Evolutionary conservation across 495 filamentous ascomycete species (phyloP), one percentile per base, ranked within the genome.

Genomic region (Lasiosphaeria miniovina): DNA sequence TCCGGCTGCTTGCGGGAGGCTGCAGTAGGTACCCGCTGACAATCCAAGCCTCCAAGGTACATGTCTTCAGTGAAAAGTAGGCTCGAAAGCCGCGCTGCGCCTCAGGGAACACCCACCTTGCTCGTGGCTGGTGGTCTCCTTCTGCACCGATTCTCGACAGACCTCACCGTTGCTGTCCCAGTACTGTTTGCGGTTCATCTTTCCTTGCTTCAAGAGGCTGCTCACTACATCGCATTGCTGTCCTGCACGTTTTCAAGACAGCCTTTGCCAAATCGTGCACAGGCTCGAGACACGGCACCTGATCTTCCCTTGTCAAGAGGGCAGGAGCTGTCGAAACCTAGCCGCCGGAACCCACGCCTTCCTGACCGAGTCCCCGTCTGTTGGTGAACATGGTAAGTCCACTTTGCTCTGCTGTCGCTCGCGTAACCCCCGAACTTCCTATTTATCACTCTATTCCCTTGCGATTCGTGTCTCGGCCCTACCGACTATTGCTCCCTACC

Each of bases 341-440:
- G 48, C 53, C 46, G 52, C 33, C 51, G 14, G 2, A 0, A 24
- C 7, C 43, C 49, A 54, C 49, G 49, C 54, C 46, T 61, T 51
- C 46, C 54, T 46, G 49, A 49, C 54, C 43, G 43, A 51, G 33
- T 6, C 14, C 32, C 36, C 36, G 14, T 11, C 48, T 57, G 5
- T 34, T 53, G 49, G 17, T 57, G 53, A 61, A 45, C 33, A 61
- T 61, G 59, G 59, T 61, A 31, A 57, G 59, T 61, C 45, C 33
- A n/a, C 43, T 31, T 51, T 11, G n/a, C 49, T 6, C 43, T 46
- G 15, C 43, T 46, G 12, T 5, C 43, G 43, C 43, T 46, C 12
- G 43, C 43, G 12, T 46, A 46, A 14, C 7, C 38, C 14, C 1
- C 38, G 1, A 41, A 1, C 38, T 41, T 9, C 2, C 38, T 3